phyloP scores from a whole-genome alignment of 495 filamentous ascomycete species.

The Annulohypoxylon moriforme region DNA sequence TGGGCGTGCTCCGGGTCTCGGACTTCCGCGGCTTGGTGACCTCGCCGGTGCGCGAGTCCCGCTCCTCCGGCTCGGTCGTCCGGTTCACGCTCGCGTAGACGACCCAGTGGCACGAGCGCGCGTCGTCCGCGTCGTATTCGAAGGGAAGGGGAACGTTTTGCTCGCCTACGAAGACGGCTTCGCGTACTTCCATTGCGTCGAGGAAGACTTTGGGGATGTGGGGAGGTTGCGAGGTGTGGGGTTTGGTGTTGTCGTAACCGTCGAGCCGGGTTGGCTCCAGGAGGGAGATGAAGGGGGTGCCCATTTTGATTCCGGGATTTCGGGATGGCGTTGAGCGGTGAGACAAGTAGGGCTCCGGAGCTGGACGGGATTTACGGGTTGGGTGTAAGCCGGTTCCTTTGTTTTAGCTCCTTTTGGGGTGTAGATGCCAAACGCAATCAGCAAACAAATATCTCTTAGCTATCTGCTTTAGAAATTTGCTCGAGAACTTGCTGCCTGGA shows the following conservation, averaged over 20 bases:
- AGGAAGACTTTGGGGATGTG: conserved; percentile 70
- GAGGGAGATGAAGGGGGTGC: conserved; percentile 61
- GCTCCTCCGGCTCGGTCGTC: conserved; percentile 49
- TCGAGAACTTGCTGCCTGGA: neutral
- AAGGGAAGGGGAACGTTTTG: conserved; percentile 72
- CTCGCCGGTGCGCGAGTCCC: conserved; percentile 45
- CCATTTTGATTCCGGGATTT: conserved; percentile 38
- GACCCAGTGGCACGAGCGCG: conserved; percentile 83
- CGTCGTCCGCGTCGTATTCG: conserved; percentile 85
- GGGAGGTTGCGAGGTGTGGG: conserved; percentile 56
- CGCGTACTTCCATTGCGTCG: conserved; percentile 82
- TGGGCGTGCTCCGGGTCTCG: conserved; percentile 59
- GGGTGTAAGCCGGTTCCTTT: neutral
- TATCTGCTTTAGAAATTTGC: neutral
- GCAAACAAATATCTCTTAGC: neutral
- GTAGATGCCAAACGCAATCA: neutral
- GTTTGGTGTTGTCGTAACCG: conserved; percentile 56
- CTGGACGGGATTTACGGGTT: neutral
- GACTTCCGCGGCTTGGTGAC: conserved; percentile 50
- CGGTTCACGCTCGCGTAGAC: conserved; percentile 69
- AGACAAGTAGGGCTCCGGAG: neutral
- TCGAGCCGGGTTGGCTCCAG: conserved; percentile 59
- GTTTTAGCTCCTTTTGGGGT: neutral
- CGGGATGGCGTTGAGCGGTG: neutral
- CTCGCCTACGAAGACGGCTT: conserved; percentile 80